Evolutionary conservation across 306 rosid genomes (phyloP).

Genomic region (Vigna mungo): DNA sequence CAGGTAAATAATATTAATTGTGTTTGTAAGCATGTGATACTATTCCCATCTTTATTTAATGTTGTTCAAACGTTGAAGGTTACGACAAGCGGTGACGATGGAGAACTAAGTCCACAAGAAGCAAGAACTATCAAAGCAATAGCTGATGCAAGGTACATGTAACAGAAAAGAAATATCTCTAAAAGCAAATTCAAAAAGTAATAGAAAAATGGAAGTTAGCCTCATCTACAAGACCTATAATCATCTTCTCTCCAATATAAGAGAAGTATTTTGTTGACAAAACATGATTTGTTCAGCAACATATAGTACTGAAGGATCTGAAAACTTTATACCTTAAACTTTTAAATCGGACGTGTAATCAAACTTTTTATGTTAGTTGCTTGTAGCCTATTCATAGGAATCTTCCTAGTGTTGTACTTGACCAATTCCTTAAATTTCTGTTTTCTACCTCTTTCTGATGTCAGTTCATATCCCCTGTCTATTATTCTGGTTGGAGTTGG

Average conservation of each 20-base stretch:
- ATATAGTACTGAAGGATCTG: background rate
- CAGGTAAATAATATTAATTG: slow-evolving; percentile 56
- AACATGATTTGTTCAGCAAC: background rate
- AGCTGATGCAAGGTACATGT: slow-evolving; percentile 76
- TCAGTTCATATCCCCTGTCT: slow-evolving; percentile 79
- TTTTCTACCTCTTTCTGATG: slow-evolving; percentile 24
- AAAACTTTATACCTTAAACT: background rate
- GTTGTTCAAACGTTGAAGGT: slow-evolving; percentile 58
- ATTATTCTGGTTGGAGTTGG: slow-evolving; percentile 90
- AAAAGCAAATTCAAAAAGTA: background rate
- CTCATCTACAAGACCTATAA: slow-evolving; percentile 1
- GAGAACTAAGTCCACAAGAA: slow-evolving; percentile 83
- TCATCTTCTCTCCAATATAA: background rate
- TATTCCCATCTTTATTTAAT: slow-evolving; percentile 3
- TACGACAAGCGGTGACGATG: slow-evolving; percentile 63
- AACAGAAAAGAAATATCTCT: background rate
- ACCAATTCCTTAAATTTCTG: background rate
- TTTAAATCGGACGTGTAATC: background rate
- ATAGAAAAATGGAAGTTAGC: background rate
- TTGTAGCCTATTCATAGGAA: background rate
- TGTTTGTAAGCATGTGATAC: background rate
- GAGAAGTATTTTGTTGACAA: background rate
- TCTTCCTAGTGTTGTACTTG: background rate
- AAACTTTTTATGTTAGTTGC: background rate
- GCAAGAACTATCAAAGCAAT: slow-evolving; percentile 75